Conservation (phyloP, 2,329 filamentous ascomycete genomes). For the Trichoderma koningiopsis region DNA sequence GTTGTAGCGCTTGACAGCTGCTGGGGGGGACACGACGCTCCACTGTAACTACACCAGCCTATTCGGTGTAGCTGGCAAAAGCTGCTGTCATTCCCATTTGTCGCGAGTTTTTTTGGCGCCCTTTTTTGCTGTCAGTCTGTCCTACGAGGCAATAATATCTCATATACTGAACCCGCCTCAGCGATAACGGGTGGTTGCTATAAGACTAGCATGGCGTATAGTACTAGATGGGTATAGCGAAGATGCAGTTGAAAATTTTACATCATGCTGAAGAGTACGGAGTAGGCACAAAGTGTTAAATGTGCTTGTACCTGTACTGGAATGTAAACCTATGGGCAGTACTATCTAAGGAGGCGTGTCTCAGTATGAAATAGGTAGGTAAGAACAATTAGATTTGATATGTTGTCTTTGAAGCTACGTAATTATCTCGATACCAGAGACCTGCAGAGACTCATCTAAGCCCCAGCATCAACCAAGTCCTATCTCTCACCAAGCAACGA, state of each 20-base stretch:
- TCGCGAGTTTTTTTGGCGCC: background rate
- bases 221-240: background rate
- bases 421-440: background rate
- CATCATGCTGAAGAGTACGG: background rate
- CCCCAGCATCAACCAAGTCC: background rate
- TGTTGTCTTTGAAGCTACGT: background rate
- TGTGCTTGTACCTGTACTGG: no score
- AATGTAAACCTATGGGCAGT: background rate
- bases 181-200: background rate
- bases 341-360: background rate
- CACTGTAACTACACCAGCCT: background rate
- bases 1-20: background rate
- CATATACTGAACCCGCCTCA: background rate
- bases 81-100: slow-evolving; percentile 22
- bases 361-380: background rate
- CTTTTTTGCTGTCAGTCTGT: background rate
- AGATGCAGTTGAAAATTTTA: background rate
- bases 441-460: no score
- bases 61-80: background rate
- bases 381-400: background rate
- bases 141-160: background rate
- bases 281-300: background rate
- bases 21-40: background rate
- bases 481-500: background rate
- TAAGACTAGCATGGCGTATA: background rate